Base-by-base conservation (phyloP, 805 yeast genomes). In the Sungouiozyma intestinalis region DNA sequence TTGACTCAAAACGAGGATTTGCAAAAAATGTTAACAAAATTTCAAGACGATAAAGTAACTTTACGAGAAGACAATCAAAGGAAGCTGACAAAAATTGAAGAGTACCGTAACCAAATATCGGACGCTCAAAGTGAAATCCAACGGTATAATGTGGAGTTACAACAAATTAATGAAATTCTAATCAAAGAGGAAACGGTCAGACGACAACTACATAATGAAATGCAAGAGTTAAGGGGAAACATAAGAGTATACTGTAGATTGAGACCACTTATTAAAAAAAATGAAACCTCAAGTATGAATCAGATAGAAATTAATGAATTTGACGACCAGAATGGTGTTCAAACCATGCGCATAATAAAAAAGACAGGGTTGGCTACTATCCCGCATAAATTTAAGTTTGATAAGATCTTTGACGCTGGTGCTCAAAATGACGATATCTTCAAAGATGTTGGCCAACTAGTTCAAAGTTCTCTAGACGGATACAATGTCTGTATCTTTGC, bases 401-500 rank as follows among this genome's bases (percentile, higher is more conserved):
- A 90, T 63, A 76, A 77, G 45, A 79, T 92, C 0, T 92, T 92
- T 54, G 71, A 68, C 27, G 70, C 72, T 40, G 48, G 52, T 1
- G 62, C 72, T 8, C 55, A 72, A 2, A 90, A 90, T 56, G 50
- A 48, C 1, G 81, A 75, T 19, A 73, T 92, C 0, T 92, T 87
- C 61, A 81, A 76, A 24, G 98, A 90, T 54, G 74, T 90, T 1
- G 79, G 92, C 2, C 95, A 87, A 58, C 63, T 90, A 17, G 78
- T 90, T 2, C 95, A 86, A 58, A 85, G 74, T 66, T 78, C 94
- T 1, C 60, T 88, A 13, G 94, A 90, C 62, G 98, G 98, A 0
- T 79, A 71, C 54, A 86, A 86, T 51, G 95, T 87, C 2, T 87
- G 97, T 60, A 85, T 92, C 1, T 86, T 90, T 66, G 95, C 97